Evolutionary conservation across 192 early-diverging fungal genomes (phyloP).

Genomic region (Coemansia sp.): DNA sequence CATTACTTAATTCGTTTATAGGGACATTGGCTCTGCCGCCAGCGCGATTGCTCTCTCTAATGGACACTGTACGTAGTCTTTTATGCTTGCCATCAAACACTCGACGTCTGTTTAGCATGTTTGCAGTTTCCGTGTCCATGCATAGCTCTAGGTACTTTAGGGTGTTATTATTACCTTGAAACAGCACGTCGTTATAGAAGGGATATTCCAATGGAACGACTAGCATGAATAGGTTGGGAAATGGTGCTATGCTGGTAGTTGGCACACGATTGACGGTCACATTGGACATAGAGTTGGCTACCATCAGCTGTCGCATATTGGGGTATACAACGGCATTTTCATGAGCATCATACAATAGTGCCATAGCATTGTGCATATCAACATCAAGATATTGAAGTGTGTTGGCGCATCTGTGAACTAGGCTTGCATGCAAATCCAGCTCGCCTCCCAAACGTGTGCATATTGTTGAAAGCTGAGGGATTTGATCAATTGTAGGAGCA

Average conservation of each 20-base stretch:
- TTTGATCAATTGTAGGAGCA: background rate
- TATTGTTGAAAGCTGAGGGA: background rate
- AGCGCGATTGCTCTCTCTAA: background rate
- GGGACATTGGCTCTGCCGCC: background rate
- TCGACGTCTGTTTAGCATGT: background rate
- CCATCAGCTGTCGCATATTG: background rate
- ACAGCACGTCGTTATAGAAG: conserved; percentile 12
- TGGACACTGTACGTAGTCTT: background rate
- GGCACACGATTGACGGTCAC: background rate
- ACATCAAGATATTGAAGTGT: background rate
- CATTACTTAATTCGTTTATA: background rate
- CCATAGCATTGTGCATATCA: background rate
- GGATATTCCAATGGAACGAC: conserved; percentile 1
- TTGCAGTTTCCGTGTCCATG: background rate
- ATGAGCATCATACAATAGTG: background rate
- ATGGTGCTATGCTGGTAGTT: background rate
- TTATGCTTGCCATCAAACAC: conserved; percentile 6
- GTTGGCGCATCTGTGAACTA: conserved; percentile 2
- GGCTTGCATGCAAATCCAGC: background rate
- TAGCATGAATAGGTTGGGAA: conserved; percentile 4
- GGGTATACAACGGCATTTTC: background rate
- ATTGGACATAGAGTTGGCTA: background rate
- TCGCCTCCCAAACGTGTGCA: background rate
- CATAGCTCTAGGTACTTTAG: conserved; percentile 1
- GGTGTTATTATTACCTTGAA: conserved; percentile 8